phyloP scores from a whole-genome alignment of 371 early-diverging fungal genomes.

The Lichtheimia ramosa region DNA sequence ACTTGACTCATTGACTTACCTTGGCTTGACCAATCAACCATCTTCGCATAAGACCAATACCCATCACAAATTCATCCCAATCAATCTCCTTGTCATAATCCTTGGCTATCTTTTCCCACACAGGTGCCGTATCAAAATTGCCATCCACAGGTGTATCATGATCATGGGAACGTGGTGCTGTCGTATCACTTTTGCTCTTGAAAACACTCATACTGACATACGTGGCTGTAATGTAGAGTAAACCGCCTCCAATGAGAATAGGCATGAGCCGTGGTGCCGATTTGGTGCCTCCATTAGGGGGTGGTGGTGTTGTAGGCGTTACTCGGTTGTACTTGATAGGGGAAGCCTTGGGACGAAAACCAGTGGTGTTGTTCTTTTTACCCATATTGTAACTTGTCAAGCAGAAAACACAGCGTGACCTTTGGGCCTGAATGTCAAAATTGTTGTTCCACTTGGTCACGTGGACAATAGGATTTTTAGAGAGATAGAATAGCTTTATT shows the following conservation, averaged over 20 bases:
- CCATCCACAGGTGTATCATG: conserved; percentile 1
- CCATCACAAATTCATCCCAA: conserved; percentile 71
- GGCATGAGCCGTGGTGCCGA: conserved; percentile 32
- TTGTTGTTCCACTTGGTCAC: no score
- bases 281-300: background rate
- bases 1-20: conserved; percentile 22
- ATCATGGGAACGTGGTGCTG: conserved; percentile 2
- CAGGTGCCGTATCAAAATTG: conserved; percentile 40
- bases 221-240: conserved; percentile 45
- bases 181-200: conserved; percentile 36
- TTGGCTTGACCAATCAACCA: conserved; percentile 53
- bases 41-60: conserved; percentile 55
- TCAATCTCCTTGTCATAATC: conserved; percentile 64
- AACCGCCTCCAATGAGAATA: conserved; percentile 41
- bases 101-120: conserved; percentile 53
- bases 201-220: conserved; percentile 52
- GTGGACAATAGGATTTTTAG: no score
- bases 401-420: background rate
- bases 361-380: conserved; percentile 6
- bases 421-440: no score
- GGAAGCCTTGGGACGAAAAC: conserved; percentile 8
- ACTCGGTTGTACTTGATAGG: conserved; percentile 4
- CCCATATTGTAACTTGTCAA: background rate
- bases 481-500: no score
- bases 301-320: background rate